These are phyloP conservation scores for Eimeria praecox DNA, from an alignment of 169 alveolate species.

Conservation along the genomic window DNA sequence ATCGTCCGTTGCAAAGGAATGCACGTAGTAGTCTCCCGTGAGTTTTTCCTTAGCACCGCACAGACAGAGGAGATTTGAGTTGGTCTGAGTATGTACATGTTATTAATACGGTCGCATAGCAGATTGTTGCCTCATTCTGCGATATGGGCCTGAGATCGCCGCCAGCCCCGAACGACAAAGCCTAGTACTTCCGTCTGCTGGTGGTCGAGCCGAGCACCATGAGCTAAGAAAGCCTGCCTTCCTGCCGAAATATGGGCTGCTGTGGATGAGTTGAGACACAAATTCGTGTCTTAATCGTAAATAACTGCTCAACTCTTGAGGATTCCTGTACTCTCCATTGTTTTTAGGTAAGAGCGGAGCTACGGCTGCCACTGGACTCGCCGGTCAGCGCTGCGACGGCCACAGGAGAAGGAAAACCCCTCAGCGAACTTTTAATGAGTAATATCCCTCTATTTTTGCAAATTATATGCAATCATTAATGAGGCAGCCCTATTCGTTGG, in stretches of 20 bases:
- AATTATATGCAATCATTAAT: neutral
- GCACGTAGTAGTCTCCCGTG: neutral
- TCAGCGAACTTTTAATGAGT: neutral
- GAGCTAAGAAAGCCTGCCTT: neutral
- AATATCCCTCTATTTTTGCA: neutral
- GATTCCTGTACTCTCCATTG: neutral
- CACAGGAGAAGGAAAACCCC: neutral
- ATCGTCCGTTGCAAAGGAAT: neutral
- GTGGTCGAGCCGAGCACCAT: slow-evolving; percentile 51
- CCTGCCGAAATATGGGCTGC: slow-evolving; percentile 5
- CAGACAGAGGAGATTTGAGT: neutral
- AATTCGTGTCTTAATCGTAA: neutral
- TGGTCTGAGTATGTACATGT: neutral
- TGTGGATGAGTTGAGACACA: neutral
- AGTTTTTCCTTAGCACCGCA: neutral
- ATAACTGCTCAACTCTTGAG: neutral
- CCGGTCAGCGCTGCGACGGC: slow-evolving; percentile 56
- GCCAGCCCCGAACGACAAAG: slow-evolving; percentile 27
- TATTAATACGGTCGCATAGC: neutral
- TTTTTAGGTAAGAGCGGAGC: slow-evolving; percentile 7
- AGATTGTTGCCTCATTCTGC: neutral
- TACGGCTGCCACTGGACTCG: slow-evolving; percentile 48
- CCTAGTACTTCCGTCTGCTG: slow-evolving; percentile 2
- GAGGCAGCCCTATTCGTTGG: neutral
- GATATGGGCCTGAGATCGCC: neutral